These are phyloP conservation scores for Leccinum aurantiacum DNA, from an alignment of 768 basidiomycete genomes.

Conservation along the genomic window DNA sequence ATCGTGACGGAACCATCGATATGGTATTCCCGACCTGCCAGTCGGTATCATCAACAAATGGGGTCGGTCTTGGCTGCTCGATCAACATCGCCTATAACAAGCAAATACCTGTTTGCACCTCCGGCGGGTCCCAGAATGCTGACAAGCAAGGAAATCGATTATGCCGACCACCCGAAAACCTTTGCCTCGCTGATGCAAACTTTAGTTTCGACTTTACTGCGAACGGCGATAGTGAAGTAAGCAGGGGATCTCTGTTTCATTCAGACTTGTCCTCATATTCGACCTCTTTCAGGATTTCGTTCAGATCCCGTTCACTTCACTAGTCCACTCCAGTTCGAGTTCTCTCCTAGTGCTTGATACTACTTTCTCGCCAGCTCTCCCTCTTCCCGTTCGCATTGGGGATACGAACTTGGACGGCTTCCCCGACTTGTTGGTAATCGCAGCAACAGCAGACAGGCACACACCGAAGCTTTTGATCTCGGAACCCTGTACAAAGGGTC, in stretches of 20 bases:
- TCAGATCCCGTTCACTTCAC: conserved; percentile 59
- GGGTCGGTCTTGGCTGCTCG: conserved; percentile 72
- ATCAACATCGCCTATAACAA: conserved; percentile 94
- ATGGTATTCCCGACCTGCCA: conserved; percentile 88
- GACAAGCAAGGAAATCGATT: conserved; percentile 48
- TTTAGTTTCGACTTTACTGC: conserved; percentile 74
- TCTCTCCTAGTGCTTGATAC: conserved; percentile 73
- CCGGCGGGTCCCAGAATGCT: conserved; percentile 47
- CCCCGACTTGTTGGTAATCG: conserved; percentile 76
- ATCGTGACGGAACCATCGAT: conserved; percentile 96
- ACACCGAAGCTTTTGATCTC: conserved; percentile 66
- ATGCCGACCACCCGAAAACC: conserved; percentile 76
- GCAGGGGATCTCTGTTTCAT: conserved; percentile 14
- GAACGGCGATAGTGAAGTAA: conserved; percentile 50
- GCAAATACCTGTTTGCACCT: conserved; percentile 80
- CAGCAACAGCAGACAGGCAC: conserved; percentile 43
- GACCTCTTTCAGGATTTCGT: conserved; percentile 52
- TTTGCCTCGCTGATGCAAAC: conserved; percentile 77
- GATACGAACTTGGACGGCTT: conserved; percentile 94
- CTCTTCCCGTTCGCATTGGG: conserved; percentile 77
- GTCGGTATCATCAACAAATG: conserved; percentile 62
- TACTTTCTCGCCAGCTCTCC: conserved; percentile 62
- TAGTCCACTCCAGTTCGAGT: conserved; percentile 50
- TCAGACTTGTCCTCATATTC: neutral
- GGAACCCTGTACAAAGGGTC: conserved; percentile 54